Base-by-base conservation (phyloP, 495 filamentous ascomycete species). In the Hyaloscypha bicolor region DNA sequence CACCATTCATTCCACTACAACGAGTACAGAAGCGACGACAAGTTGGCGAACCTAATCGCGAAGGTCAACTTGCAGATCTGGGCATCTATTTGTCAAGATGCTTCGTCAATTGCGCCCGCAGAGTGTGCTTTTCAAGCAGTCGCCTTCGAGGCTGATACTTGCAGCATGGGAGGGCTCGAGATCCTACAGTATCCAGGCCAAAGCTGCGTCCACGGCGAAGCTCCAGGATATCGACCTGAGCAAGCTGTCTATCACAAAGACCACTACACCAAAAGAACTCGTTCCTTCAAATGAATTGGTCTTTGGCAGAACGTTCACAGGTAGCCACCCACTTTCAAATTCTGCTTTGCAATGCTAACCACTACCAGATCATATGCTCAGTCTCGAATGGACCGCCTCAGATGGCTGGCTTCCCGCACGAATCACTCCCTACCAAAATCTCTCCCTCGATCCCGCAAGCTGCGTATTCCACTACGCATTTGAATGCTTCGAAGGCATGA, bases 401-500 rank as follows among this genome's bases (percentile, higher is more conserved):
- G 81, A 88, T 59, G 91, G 91, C 72, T 99, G 95, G 95, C 84
- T 88, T 32, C 75, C 87, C 8, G 91, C 95, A 53, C 82, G 83
- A 16, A 97, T 99, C 72, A 86, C 84, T 25, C 95, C 95, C 19
- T 98, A 99, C 83, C 94, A 97, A 78, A 97, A 97, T 80, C 91
- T 99, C 70, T 92, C 90, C 62, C 87, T 99, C 64, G 96, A 98
- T 77, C 95, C 95, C 31, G 93, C 95, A 6, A 94, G 93, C 53
- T 98, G 94, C 81, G 95, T 97, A 55, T 94, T 99, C 81, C 95
- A 99, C 85, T 99, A 99, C 78, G 95, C 91, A 48, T 98, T 98
- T 74, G 91, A 93, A 76, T 92, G 89, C 76, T 99, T 99, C 80
- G 95, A 99, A 79, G 95, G 95, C 68, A 96, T 98, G 93, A 99